Base-by-base conservation (phyloP, 192 early-diverging fungal genomes). In the Gigaspora rosea region DNA sequence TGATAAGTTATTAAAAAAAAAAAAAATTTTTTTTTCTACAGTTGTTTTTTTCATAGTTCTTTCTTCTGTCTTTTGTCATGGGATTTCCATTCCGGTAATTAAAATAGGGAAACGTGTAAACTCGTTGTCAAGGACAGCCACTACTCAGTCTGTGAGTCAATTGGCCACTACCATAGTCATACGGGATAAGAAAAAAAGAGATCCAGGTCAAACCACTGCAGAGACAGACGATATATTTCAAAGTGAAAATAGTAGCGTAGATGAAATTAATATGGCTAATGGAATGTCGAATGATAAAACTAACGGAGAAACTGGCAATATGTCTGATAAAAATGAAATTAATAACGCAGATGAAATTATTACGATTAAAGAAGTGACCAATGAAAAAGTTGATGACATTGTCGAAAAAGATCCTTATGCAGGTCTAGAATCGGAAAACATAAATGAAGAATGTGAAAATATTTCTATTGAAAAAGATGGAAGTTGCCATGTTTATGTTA, bases 11-110 rank as follows among this genome's bases (percentile, higher is more conserved):
- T 13, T 8, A 12, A 16, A 12, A 47, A n/a, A 27, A 27, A 41
- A 16, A 27, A 32, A 13, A 49, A 13, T 41, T 47, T 33, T 32
- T 69, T 27, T 88, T 41, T 79, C 80, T 49, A 87, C 89, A 8
- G 81, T 94, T 3, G 88, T 93, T 2, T 83, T 89, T 22, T 91
- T 93, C 67, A 73, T 95, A 69, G 94, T 97, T 18, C 82, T 95
- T 41, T 85, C 88, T 10, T 94, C 92, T 51, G 90, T 97, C 9
- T 49, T 95, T 16, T 85, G 94, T 27, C 95, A 97, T 75, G 95
- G 95, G 48, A 83, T 90, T 5, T 92, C 93, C 0, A 91, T 95
- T 4, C 90, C 91, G 22, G 13, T 69, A 22, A 69, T 69, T 8
- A 69, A 50, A 69, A 51, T 69, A 12, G 70, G 70, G 20, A 71